A percentile compares a stretch with the other conserved stretches of the same genome.
These are phyloP conservation scores for Prorocentrum cordatum DNA, from an alignment of 169 alveolate genomes.

Conservation along the genomic window DNA sequence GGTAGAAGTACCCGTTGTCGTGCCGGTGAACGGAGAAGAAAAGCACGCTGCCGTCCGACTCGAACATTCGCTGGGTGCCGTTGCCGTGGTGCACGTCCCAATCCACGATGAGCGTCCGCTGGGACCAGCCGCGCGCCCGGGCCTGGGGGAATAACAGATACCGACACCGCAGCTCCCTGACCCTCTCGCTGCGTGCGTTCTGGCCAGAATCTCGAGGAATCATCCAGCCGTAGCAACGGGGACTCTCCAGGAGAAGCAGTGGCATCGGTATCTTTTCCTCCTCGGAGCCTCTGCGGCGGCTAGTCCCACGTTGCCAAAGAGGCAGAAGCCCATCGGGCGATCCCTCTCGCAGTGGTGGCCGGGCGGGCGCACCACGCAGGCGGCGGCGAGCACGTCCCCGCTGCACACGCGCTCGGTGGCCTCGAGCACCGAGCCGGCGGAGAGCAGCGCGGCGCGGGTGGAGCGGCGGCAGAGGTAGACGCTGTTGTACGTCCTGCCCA, in stretches of 20 bases:
- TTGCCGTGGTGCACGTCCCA: constrained; percentile 59
- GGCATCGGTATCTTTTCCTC: too few relatives aligned
- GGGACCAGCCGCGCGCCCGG: neutral
- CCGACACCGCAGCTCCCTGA: neutral
- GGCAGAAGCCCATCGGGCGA: constrained; percentile 31
- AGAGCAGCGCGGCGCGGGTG: constrained; percentile 10
- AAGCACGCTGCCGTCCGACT: constrained; percentile 5
- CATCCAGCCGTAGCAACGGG: too few relatives aligned
- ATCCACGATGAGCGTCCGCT: constrained; percentile 3
- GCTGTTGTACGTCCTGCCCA: constrained; percentile 19
- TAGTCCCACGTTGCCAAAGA: constrained; percentile 47
- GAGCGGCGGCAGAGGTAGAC: neutral
- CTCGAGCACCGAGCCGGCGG: constrained; percentile 38
- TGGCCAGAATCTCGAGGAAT: neutral
- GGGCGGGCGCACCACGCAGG: constrained; percentile 56
- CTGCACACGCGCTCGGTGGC: constrained; percentile 33
- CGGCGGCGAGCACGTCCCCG: constrained; percentile 35
- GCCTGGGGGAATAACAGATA: neutral
- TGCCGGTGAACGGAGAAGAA: constrained; percentile 38
- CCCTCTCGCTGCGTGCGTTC: neutral
- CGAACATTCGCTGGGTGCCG: constrained; percentile 48
- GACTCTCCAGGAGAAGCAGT: too few relatives aligned
- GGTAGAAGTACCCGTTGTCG: constrained; percentile 38
- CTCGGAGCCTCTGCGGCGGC: constrained; percentile 23
- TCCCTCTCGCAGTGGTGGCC: constrained; percentile 32